Evolutionary conservation across 345 rosid species (phyloP), one percentile per base, ranked within the genome.

Genomic region (Fremontodendron californicum): DNA sequence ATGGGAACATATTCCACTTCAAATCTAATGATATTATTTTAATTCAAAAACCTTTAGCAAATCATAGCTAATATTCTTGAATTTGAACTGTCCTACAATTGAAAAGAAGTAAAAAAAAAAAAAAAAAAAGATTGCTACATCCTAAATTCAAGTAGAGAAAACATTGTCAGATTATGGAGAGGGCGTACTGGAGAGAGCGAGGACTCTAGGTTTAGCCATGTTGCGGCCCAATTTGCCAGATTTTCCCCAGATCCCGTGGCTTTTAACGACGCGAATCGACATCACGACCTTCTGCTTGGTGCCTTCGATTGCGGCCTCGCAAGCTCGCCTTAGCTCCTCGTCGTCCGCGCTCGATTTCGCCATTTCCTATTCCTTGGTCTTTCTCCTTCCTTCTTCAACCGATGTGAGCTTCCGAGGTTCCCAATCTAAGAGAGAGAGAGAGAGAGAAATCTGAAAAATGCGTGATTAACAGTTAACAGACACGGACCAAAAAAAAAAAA

Each of bases 311-410:
- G 91, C 98, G 21, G 94, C 93, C 82, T 91, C 90, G 82, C 98
- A 96, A 69, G 97, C 98, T 80, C 97, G 89, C 86, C 90, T 78
- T 4, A 96, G 93, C 89, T 96, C 99, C 70, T 79, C 90, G 73
- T 96, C 99, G 82, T 96, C 98, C 21, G 97, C 97, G 84, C 97
- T 94, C 39, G 97, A 96, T 85, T 92, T 96, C 84, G 97, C 99
- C 99, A 96, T 94, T 86, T 81, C 57, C 10, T 49, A 12, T 0
- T 67, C 13, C 73, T 61, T 25, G 25, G 25, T 42, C 55, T 64
- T 54, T 21, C 45, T 42, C 64, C 42, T 76, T 67, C 74, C 60
- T 62, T 75, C 70, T 58, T 58, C 71, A 73, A 40, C 54, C 52
- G 37, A 71, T 46, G 49, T 31, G 58, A 61, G 74, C 71, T 75